Percentiles rank a stretch among this genome's conserved stretches.
Evolutionary conservation across 306 rosid genomes (phyloP).

Genomic region (Dryas alaskensis): DNA sequence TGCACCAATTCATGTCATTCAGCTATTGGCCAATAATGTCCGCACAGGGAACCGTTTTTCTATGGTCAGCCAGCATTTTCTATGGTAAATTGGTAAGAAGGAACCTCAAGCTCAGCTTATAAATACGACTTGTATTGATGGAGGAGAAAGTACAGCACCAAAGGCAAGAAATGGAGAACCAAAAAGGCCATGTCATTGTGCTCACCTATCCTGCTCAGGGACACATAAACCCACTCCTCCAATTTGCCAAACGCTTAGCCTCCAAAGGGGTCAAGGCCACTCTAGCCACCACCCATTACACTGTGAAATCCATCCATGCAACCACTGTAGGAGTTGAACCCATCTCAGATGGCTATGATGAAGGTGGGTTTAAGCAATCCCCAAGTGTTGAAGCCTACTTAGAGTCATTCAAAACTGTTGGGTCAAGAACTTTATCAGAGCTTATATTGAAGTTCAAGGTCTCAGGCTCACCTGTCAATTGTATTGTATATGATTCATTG

Average conservation of each 20-base stretch:
- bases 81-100: not conserved
- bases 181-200: constrained; percentile 33
- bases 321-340: constrained; percentile 22
- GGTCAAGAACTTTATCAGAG: constrained; percentile 31
- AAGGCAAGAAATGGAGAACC: constrained; percentile 22
- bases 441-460: constrained; percentile 25
- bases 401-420: constrained; percentile 29
- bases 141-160: not conserved
- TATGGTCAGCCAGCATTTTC: constrained; percentile 1
- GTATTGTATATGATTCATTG: constrained; percentile 40
- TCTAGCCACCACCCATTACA: constrained; percentile 36
- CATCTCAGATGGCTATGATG: constrained; percentile 42
- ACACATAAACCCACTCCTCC: constrained; percentile 47
- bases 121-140: not conserved
- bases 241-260: constrained; percentile 41
- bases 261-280: constrained; percentile 39
- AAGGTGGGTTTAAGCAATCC: constrained; percentile 34
- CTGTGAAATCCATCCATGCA: constrained; percentile 29
- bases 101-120: not conserved
- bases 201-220: constrained; percentile 44
- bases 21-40: not conserved
- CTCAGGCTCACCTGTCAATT: constrained; percentile 27
- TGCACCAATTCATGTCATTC: not conserved
- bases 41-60: not conserved
- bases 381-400: constrained; percentile 31